phyloP scores from a whole-genome alignment of 495 filamentous ascomycete genomes.

The Penicillium subrubescens region DNA sequence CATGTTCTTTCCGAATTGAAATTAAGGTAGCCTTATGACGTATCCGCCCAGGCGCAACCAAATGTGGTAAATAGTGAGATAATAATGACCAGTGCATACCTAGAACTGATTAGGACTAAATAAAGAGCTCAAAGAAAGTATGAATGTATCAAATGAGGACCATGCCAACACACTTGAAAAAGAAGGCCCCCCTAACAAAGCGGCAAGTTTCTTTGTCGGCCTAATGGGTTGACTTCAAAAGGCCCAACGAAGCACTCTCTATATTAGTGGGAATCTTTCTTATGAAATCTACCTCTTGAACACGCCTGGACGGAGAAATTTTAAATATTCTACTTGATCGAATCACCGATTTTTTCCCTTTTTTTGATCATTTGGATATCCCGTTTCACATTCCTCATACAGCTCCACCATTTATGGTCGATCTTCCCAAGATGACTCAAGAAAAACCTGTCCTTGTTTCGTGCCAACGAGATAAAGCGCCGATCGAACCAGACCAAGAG shows the following conservation, averaged over 20 bases:
- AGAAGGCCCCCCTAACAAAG: not conserved
- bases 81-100: not conserved
- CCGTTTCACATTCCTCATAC: not conserved
- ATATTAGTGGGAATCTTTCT: not conserved
- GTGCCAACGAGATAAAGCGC: not conserved
- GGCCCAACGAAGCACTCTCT: not conserved
- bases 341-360: not conserved
- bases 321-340: not conserved
- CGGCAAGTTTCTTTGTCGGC: not conserved
- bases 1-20: not conserved
- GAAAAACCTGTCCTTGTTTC: not conserved
- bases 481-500: not conserved
- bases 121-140: not conserved
- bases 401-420: not conserved
- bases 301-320: not conserved
- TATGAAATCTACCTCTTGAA: not conserved
- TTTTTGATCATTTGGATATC: not conserved
- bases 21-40: not conserved
- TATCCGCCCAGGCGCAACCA: not conserved
- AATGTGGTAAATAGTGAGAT: not conserved
- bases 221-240: not conserved
- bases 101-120: not conserved
- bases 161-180: not conserved
- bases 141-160: not conserved
- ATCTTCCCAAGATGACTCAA: not conserved